These are phyloP conservation scores for Mycena maculata DNA, from an alignment of 768 basidiomycete genomes.

Conservation along the genomic window DNA sequence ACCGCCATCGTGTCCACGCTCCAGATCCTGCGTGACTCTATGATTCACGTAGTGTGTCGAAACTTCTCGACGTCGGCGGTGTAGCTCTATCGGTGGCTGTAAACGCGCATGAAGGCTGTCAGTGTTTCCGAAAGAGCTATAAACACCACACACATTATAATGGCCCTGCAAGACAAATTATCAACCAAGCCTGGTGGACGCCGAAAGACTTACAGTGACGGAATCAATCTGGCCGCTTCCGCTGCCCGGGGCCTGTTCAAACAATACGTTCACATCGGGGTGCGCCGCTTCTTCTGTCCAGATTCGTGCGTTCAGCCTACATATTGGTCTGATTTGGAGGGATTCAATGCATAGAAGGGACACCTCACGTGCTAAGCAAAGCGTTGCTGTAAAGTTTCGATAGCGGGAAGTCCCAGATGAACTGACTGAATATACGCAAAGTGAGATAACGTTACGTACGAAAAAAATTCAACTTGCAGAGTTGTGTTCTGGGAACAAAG, in stretches of 20 bases:
- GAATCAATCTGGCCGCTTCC: not conserved
- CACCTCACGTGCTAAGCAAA: constrained; percentile 13
- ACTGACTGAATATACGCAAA: constrained; percentile 10
- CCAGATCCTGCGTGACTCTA: not conserved
- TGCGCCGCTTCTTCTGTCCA: constrained; percentile 9
- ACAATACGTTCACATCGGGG: constrained; percentile 11
- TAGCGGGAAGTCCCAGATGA: constrained; percentile 31
- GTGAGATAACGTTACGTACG: not conserved
- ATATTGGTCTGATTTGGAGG: not conserved
- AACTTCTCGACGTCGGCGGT: not conserved
- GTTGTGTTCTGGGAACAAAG: not conserved
- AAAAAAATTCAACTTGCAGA: not conserved
- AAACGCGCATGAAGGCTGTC: too few relatives aligned
- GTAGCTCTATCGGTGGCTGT: not conserved
- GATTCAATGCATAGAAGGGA: not conserved
- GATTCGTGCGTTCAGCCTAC: constrained; percentile 19
- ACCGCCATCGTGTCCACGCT: not conserved
- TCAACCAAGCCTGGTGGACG: not conserved
- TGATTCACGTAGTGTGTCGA: not conserved
- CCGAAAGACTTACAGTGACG: not conserved
- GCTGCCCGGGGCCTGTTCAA: constrained; percentile 1
- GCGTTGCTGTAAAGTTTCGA: constrained; percentile 30
- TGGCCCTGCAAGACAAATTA: not conserved
- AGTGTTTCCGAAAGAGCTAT: too few relatives aligned
- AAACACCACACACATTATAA: too few relatives aligned